Conservation (phyloP, 2,329 filamentous ascomycete species). For the Blastomyces parvus region DNA sequence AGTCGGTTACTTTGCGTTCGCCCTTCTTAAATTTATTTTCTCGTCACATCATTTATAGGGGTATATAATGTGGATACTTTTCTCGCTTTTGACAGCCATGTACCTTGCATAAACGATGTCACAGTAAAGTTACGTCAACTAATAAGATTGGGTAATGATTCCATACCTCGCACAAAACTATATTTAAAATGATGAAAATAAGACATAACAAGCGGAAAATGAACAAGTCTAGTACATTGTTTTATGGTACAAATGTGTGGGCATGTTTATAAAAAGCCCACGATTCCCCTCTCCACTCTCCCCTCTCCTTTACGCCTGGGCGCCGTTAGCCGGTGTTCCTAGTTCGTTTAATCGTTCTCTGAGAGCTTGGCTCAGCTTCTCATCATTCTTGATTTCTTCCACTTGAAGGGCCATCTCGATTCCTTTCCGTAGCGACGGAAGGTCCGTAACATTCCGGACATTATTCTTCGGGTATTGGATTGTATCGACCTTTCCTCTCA, state of each 20-base stretch:
- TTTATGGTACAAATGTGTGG: conserved; percentile 11
- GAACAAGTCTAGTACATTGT: conserved; percentile 4
- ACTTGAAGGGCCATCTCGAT: conserved; percentile 33
- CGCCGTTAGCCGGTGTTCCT: conserved; percentile 45
- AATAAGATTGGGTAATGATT: neutral
- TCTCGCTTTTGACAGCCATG: neutral
- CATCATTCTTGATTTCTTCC: conserved; percentile 22
- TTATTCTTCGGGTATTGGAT: conserved; percentile 10
- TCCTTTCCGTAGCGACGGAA: conserved; percentile 34
- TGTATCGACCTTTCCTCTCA: conserved; percentile 21
- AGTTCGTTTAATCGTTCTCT: conserved; percentile 34
- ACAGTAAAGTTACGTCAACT: neutral
- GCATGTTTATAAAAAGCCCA: neutral
- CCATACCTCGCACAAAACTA: neutral
- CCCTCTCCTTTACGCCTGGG: conserved; percentile 6
- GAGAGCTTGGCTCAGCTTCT: conserved; percentile 20
- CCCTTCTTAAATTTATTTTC: neutral
- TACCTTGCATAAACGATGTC: neutral
- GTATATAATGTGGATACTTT: neutral
- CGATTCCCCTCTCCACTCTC: neutral
- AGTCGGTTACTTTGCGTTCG: neutral
- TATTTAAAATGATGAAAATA: conserved; percentile 1
- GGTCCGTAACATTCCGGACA: conserved; percentile 12
- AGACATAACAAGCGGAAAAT: conserved; percentile 8
- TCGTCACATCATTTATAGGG: neutral